Base-by-base conservation (phyloP, 352 stramenopile genomes). In the Blastocystis sp. region DNA sequence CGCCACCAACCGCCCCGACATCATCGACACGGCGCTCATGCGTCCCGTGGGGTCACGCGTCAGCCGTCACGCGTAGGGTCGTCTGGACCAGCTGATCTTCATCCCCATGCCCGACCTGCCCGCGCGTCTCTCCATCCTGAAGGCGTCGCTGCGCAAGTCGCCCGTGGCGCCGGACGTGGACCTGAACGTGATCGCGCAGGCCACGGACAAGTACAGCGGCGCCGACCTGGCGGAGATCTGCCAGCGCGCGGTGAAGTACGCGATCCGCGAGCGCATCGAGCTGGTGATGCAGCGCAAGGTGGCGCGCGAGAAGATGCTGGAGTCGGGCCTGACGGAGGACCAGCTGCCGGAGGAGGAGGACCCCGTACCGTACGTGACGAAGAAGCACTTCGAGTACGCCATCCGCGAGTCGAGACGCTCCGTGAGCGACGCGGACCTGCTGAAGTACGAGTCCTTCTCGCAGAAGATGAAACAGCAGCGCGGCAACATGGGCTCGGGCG, bases 151-250 rank as follows among this genome's bases (percentile, higher is more conserved):
- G 54, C 94, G 96, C 89, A 99, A 99, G 93, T 97, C 93, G 69
- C 97, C 96, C 9, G 92, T 99, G 66, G 96, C 95, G 1, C 97
- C 98, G 91, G 96, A 99, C 62, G 96, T 99, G 42, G 95, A 98
- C 90, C 92, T 99, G 19, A 94, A 97, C 89, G 98, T 97, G 90
- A 91, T 99, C 76, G 96, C 96, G 4, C 94, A 90, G 11, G 91
- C 94, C 90, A 98, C 96, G 57, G 96, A 99, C 91, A 98, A 98
- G 91, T 98, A 98, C 90, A 98, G 95, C n/a, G 97, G 97, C 89
- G 97, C 97, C 54, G 97, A 99, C 93, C 92, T 99, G 68, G 98
- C 97, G 42, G 96, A 99, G 92, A 99, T 99, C 89, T 99, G 97
- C 89, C 97, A 99, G 92, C 94, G 95, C 52, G 97, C 97, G n/a